A percentile compares a stretch with the other conserved stretches of the same genome.
Evolutionary conservation across 2,329 filamentous ascomycete species (phyloP).

Genomic region (Nemania diffusa): DNA sequence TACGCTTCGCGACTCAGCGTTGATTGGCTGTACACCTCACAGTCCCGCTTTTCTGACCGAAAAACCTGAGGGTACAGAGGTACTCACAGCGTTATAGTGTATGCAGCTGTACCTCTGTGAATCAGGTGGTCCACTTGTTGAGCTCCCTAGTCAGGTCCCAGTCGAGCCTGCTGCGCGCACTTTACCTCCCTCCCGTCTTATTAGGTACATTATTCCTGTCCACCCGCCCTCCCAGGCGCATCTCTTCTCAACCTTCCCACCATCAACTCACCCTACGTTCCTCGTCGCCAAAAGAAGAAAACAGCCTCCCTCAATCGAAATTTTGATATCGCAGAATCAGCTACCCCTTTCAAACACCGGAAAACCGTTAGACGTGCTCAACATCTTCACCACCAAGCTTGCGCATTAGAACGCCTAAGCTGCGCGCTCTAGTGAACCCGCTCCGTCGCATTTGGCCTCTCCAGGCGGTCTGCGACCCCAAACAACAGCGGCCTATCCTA

Average conservation of each 20-base stretch:
- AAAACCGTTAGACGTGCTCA: neutral
- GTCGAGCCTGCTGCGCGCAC: conserved; percentile 35
- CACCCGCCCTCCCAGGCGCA: conserved; percentile 37
- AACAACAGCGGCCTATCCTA: conserved; percentile 10
- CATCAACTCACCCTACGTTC: conserved; percentile 33
- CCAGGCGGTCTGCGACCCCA: conserved; percentile 4
- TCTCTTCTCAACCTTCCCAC: conserved; percentile 43
- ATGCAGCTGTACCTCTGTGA: conserved; percentile 28
- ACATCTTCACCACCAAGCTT: neutral
- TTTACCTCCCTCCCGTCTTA: conserved; percentile 38
- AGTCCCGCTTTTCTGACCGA: conserved; percentile 41
- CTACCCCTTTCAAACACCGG: neutral
- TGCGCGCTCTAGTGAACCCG: conserved; percentile 5
- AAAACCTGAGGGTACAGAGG: conserved; percentile 17
- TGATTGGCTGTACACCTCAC: conserved; percentile 41
- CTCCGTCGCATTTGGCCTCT: conserved; percentile 30
- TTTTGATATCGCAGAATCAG: neutral
- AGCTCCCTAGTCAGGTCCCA: conserved; percentile 28
- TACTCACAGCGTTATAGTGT: neutral
- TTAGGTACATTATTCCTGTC: conserved; percentile 48
- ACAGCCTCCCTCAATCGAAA: conserved; percentile 11
- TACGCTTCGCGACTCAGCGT: conserved; percentile 30
- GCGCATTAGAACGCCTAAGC: conserved; percentile 16
- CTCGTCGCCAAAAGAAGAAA: conserved; percentile 19
- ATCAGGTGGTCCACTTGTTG: conserved; percentile 44